Evolutionary conservation across 495 filamentous ascomycete genomes (phyloP), one percentile per base, ranked within the genome.

Genomic region (Trichoderma gamsii): DNA sequence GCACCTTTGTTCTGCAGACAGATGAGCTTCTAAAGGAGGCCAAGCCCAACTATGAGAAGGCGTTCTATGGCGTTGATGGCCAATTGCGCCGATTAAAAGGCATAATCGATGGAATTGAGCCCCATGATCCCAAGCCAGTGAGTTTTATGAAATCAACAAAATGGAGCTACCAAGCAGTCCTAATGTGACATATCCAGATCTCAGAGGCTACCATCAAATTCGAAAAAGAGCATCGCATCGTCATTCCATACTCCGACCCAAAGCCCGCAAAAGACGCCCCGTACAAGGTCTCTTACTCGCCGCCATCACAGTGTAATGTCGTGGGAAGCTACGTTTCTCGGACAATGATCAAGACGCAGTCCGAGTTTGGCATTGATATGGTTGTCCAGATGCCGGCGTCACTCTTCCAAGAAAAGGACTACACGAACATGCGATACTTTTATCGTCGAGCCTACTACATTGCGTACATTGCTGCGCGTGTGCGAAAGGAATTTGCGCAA

Each of bases 391-490:
- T 99, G 87, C 93, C 96, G 18, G 75, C 76, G 59, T 79, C 84
- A 3, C 79, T 97, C 2, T 92, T 98, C 70, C 91, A 97, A 73
- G 90, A 93, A 65, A 98, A 99, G 76, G 95, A 99, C 78, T 97
- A 93, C 75, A 82, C 93, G 61, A 92, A 98, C 73, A 85, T 93
- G 78, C 85, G 95, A 69, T 99, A 94, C 76, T 97, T 98, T 73
- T 89, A 97, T 78, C 97, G 97, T 75, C 80, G 94, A 67, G 92
- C 95, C 5, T 98, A 92, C 73, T 98, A 96, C 70, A 77, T 99
- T 35, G 91, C 93, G 44, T 90, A 87, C 70, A 76, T 98, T 68
- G 88, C 91, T 2, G 85, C 86, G 38, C 85, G 83, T 6, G 80
- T 99, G 25, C 86, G 85, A 67, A 81, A 85, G 32, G 76, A 82